Evolutionary conservation across 257 asterid genomes (phyloP).

Genomic region (Buddleja alternifolia): DNA sequence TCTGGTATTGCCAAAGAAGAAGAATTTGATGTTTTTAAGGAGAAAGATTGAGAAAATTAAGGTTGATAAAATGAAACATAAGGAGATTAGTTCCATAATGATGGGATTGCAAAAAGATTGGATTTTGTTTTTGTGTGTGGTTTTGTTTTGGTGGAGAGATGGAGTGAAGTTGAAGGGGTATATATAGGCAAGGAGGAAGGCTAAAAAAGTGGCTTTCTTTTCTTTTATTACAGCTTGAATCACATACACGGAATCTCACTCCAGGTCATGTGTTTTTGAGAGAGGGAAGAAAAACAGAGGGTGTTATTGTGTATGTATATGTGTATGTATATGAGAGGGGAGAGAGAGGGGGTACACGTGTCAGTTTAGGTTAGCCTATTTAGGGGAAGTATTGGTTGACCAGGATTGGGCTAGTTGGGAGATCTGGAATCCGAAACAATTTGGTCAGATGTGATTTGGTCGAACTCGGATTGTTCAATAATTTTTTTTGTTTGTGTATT

Average conservation of each 20-base stretch:
- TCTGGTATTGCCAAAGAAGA: slow-evolving; percentile 35
- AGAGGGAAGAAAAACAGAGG: slow-evolving; percentile 11
- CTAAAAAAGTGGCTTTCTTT: no score
- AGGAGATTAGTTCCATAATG: slow-evolving; percentile 45
- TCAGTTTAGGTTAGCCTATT: slow-evolving; percentile 17
- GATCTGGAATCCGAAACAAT: no score
- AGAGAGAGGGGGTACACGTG: slow-evolving; percentile 26
- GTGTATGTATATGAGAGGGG: not conserved
- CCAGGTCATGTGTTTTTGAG: slow-evolving; percentile 44
- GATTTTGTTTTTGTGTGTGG: not conserved
- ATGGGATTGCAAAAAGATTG: slow-evolving; percentile 1
- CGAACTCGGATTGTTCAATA: no score
- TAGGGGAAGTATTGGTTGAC: slow-evolving; percentile 35
- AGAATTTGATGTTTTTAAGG: slow-evolving; percentile 33
- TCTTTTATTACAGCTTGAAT: slow-evolving; percentile 56
- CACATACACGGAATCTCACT: slow-evolving; percentile 46
- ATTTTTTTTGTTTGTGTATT: no score
- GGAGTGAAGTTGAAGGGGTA: slow-evolving; percentile 16
- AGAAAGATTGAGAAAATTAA: slow-evolving; percentile 23
- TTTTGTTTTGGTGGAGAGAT: slow-evolving; percentile 2
- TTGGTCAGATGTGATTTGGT: no score
- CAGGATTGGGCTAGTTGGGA: slow-evolving; percentile 9
- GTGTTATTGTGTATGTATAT: not conserved
- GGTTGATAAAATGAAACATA: slow-evolving; percentile 24
- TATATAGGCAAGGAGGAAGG: slow-evolving; percentile 34